Percentiles rank a stretch among this genome's conserved stretches.
These are phyloP conservation scores for Erodium texanum DNA, from an alignment of 441 rosid species.

Conservation along the genomic window DNA sequence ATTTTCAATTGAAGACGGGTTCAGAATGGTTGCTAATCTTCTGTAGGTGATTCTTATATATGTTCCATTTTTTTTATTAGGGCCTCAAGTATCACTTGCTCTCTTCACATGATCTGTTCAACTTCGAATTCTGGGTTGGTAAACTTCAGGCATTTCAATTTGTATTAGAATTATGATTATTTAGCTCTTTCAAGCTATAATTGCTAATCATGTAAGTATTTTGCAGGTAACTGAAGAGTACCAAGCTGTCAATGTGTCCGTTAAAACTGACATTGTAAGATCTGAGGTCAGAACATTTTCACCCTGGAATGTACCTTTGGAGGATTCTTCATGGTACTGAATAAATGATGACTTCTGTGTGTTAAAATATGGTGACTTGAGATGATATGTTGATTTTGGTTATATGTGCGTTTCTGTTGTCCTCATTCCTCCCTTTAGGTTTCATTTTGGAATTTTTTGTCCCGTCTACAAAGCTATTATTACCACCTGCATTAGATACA, in stretches of 20 bases:
- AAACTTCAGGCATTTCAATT: slow-evolving; percentile 58
- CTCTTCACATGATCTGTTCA: slow-evolving; percentile 85
- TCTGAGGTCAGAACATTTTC: slow-evolving; percentile 60
- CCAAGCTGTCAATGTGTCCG: slow-evolving; percentile 87
- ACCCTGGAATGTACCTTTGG: slow-evolving; percentile 13
- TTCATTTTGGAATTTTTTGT: not conserved
- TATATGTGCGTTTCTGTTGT: not conserved
- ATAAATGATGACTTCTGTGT: slow-evolving; percentile 1
- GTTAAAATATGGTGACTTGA: slow-evolving; percentile 5
- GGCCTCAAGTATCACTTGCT: slow-evolving; percentile 85
- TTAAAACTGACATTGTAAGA: slow-evolving; percentile 66
- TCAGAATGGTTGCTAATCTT: slow-evolving; percentile 12
- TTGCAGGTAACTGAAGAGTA: slow-evolving; percentile 78
- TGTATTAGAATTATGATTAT: slow-evolving; percentile 14
- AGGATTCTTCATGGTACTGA: slow-evolving; percentile 12
- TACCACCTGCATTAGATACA: not conserved
- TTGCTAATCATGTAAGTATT: slow-evolving; percentile 16
- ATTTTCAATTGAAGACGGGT: slow-evolving; percentile 4
- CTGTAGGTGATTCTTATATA: slow-evolving; percentile 6
- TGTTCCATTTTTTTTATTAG: slow-evolving; percentile 30
- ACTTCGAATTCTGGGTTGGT: slow-evolving; percentile 99
- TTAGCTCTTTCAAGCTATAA: slow-evolving; percentile 16
- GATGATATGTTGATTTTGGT: not conserved
- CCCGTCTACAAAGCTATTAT: not conserved
- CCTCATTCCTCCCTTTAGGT: not conserved